Conservation (phyloP, 768 basidiomycete species). For the Pulveroboletus sp. region DNA sequence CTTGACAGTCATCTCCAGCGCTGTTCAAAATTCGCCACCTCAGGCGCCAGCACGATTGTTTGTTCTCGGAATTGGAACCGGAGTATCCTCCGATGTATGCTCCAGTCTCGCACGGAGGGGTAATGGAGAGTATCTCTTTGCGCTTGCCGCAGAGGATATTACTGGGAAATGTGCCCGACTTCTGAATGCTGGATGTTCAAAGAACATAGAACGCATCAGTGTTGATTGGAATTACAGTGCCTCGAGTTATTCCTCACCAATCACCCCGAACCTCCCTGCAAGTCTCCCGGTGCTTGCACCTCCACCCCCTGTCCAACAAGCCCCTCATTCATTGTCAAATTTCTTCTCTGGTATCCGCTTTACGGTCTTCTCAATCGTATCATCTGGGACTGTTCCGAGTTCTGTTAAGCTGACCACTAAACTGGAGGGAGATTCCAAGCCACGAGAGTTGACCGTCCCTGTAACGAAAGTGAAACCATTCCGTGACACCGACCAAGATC, state of each 20-base stretch:
- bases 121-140: slow-evolving; percentile 46
- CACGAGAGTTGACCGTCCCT: slow-evolving; percentile 13
- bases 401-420: slow-evolving; percentile 26
- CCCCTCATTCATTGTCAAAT: slow-evolving; percentile 26
- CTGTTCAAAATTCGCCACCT: slow-evolving; percentile 29
- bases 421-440: slow-evolving; percentile 20
- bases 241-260: slow-evolving; percentile 7
- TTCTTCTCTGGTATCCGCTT: slow-evolving; percentile 34
- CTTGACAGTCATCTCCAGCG: slow-evolving; percentile 19
- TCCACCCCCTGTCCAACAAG: slow-evolving; percentile 31
- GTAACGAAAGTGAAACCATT: slow-evolving; percentile 27
- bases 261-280: slow-evolving; percentile 13
- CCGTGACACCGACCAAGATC: slow-evolving; percentile 1
- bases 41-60: slow-evolving; percentile 46
- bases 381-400: slow-evolving; percentile 18
- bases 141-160: slow-evolving; percentile 43
- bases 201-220: slow-evolving; percentile 39
- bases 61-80: slow-evolving; percentile 52
- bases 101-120: slow-evolving; percentile 52
- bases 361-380: slow-evolving; percentile 31
- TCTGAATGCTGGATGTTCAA: slow-evolving; percentile 46
- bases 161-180: slow-evolving; percentile 44
- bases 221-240: slow-evolving; percentile 45
- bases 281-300: slow-evolving; percentile 28
- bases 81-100: slow-evolving; percentile 47